Conservation (phyloP, 345 rosid species). For the Sisymbrium irio region DNA sequence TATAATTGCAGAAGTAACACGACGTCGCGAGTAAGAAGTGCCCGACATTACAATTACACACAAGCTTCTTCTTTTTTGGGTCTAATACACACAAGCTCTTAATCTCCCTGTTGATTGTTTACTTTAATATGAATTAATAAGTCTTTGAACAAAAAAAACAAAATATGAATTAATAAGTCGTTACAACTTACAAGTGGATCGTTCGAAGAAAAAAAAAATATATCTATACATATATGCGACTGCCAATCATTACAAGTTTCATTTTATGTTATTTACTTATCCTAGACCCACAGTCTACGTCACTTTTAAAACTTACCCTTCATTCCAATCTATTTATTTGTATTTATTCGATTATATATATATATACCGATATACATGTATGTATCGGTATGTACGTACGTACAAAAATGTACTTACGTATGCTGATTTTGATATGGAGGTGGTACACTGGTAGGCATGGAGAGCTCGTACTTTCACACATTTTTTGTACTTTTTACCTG, state of each 20-base stretch:
- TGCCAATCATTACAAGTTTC: constrained; percentile 11
- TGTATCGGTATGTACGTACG: background rate
- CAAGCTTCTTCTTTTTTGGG: no score
- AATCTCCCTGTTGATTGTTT: background rate
- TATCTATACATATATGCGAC: background rate
- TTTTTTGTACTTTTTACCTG: background rate
- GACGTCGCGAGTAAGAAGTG: constrained; percentile 5
- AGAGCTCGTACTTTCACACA: background rate
- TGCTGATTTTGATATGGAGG: constrained; percentile 7
- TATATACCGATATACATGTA: no score
- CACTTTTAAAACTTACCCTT: background rate
- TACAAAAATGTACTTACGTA: constrained; percentile 2
- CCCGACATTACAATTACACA: background rate
- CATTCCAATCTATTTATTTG: background rate
- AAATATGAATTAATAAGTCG: no score
- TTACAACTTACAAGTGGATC: constrained; percentile 6
- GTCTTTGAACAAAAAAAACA: no score
- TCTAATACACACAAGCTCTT: constrained; percentile 6
- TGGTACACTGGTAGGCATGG: constrained; percentile 10
- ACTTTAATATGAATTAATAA: background rate
- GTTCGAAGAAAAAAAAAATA: background rate
- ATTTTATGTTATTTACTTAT: background rate
- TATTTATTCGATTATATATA: no score
- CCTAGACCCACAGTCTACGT: constrained; percentile 10
- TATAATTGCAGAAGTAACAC: constrained; percentile 11